Evolutionary conservation across 2,329 filamentous ascomycete genomes (phyloP), one percentile per base, ranked within the genome.

Genomic region (Ophiocordyceps sinensis): DNA sequence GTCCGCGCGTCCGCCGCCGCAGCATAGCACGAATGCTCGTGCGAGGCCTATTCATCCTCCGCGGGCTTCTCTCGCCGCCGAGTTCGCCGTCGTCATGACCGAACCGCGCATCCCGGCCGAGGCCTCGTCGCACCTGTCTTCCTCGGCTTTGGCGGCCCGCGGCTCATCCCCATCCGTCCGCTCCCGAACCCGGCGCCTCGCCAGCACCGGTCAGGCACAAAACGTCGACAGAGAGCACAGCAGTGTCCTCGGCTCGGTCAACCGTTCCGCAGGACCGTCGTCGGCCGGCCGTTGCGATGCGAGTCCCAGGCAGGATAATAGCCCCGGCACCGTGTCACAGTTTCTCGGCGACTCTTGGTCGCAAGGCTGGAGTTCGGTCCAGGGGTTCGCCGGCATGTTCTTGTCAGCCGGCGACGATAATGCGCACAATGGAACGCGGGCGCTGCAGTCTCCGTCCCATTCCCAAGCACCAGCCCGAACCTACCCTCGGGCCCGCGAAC

Each of bases 341-440:
- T 61, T 74, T 37, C 55, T 74, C 10, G 70, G 67, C 41, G 65
- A 69, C 37, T 67, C 71, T 2, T 72, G 70, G 63, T 58, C 65
- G 2, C 65, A 71, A 28, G 68, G 65, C 50, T 77, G 73, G 73
- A 61, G 67, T 3, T 72, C 71, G 5, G 66, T 77, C 3, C 68
- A 73, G 43, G 70, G 67, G 31, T 63, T 77, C 40, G 70, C 73
- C 6, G 63, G 68, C 3, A 68, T 67, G 14, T 49, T 62, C 15
- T 48, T 63, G n/a, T 52, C 55, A 5, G 48, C 51, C 11, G 50
- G 53, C n/a, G 48, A 53, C 31, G 51, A 47, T 31, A 38, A 38
- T 46, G 46, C 39, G n/a, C 34, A 26, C 44, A 21, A 19, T 11
- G 28, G 12, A 28, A 32, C n/a, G 14, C 13, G 7, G 4, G 17